Base-by-base conservation (phyloP, 352 stramenopile genomes). In the Phytophthora citricola region DNA sequence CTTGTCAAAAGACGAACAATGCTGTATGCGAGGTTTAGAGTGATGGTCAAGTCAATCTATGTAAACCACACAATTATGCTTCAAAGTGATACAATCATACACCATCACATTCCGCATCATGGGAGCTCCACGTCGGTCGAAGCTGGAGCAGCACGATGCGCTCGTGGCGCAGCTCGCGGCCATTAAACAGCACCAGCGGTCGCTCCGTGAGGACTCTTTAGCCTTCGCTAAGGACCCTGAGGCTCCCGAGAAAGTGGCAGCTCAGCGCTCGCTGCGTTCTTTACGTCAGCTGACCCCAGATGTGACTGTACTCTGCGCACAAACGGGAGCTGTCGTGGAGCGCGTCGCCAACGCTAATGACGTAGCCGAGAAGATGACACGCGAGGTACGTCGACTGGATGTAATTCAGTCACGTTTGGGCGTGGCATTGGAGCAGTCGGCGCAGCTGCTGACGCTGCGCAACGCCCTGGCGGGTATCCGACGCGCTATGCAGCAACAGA, bases 341-440 rank as follows among this genome's bases (percentile, higher is more conserved):
- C 84, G 85, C 44, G 86, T 96, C 43, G 85, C 81, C 11, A 94
- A 94, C 43, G 87, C 89, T 4, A 94, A 96, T 66, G 89, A 96
- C n/a, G 84, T 96, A 9, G 89, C 87, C 5, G 89, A 91, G 56
- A 95, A 94, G 67, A 96, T 96, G 89, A 95, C 89, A 47, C 77
- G 79, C 31, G 87, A 96, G 31, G 87, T 96, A 52, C 84, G 89
- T 22, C 85, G 78, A 10, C 66, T 96, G 29, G 89, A 94, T 52
- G 81, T 92, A 55, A 76, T 93, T 32, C 87, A 96, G 67, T 93
- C 85, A 63, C 85, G 87, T 6, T 56, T 96, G 65, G 76, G 76
- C 44, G 53, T 75, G 46, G 83, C 69, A 24, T 65, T 95, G 22
- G 73, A 79, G 24, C 85, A 93, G 57, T 87, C 84, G 15, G 73